phyloP scores from a whole-genome alignment of 208 protist species.

The Trichomonas tenax region DNA sequence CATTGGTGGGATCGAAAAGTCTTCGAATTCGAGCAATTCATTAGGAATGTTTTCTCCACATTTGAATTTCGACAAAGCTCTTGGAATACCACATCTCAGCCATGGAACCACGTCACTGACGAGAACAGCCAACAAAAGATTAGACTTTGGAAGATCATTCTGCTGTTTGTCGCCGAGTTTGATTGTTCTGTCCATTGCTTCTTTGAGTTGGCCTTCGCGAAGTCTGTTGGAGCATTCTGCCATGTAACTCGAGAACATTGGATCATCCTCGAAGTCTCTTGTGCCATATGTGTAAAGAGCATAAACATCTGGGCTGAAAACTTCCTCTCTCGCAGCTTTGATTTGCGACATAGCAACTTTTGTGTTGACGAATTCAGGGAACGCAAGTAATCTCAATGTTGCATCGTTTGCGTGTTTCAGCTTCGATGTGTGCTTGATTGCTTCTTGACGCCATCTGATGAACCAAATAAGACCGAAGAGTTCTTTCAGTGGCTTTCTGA shows the following conservation, averaged over 20 bases:
- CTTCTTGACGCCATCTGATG: not conserved
- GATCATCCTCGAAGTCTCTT: not conserved
- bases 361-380: not conserved
- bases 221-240: not conserved
- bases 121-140: not conserved
- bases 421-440: not conserved
- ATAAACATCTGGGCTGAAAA: not conserved
- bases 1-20: not conserved
- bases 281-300: not conserved
- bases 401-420: not conserved
- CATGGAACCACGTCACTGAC: not conserved
- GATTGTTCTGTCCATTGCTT: not conserved
- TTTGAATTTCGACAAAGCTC: not conserved
- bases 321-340: not conserved
- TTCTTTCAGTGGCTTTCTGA: not conserved
- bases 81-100: constrained; percentile 6
- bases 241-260: not conserved
- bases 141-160: not conserved
- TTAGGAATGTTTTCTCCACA: not conserved
- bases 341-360: not conserved
- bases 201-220: not conserved
- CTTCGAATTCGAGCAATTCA: not conserved
- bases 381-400: not conserved
- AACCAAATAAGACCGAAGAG: not conserved
- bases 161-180: not conserved